phyloP scores from a whole-genome alignment of 176 grass and related monocot species.

The Alloteropsis semialata region DNA sequence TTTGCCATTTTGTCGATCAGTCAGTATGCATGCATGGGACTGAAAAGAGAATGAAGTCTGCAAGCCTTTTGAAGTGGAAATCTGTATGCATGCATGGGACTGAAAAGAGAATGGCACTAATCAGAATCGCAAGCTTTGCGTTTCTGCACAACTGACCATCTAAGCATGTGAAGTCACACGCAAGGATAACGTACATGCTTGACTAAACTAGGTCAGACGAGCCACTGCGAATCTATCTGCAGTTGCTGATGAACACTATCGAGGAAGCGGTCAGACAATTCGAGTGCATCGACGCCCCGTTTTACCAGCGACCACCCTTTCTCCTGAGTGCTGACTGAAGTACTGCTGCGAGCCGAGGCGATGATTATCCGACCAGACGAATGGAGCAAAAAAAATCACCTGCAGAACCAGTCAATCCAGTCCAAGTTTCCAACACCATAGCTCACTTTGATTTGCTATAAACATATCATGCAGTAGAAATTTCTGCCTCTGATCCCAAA shows the following conservation, averaged over 20 bases:
- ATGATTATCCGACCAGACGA: no score
- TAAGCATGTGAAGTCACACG: background rate
- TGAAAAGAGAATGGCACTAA: background rate
- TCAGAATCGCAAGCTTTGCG: background rate
- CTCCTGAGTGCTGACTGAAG: background rate
- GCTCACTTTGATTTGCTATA: background rate
- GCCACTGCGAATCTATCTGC: background rate
- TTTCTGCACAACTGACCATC: background rate
- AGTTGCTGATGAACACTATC: background rate
- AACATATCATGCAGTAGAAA: background rate
- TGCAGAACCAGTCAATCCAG: conserved; percentile 11
- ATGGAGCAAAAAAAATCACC: background rate
- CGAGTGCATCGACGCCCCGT: background rate
- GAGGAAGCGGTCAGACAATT: conserved; percentile 14
- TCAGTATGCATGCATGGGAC: background rate
- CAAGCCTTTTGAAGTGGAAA: background rate
- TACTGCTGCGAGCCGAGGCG: background rate
- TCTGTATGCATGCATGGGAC: background rate
- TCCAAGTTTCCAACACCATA: background rate
- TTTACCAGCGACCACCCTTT: background rate
- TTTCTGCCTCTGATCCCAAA: background rate
- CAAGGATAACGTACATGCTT: background rate
- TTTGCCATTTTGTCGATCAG: background rate
- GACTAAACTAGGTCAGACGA: background rate
- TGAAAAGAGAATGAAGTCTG: background rate